phyloP scores from a whole-genome alignment of 2,329 filamentous ascomycete genomes.

The Nannizziopsis arthrosporioides region DNA sequence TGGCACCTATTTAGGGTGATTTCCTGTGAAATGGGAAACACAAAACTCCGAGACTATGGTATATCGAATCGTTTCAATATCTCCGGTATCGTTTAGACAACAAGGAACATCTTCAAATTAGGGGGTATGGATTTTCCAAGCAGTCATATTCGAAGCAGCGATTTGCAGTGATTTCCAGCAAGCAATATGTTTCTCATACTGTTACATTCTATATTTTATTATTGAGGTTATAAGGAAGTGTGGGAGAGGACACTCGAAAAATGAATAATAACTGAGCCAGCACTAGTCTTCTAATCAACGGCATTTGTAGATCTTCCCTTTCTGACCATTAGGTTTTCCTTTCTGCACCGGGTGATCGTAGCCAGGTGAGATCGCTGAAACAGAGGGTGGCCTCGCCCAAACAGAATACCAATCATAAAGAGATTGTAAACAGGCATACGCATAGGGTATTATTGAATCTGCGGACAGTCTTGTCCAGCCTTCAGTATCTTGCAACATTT shows the following conservation, averaged over 20 bases:
- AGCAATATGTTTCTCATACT: background rate
- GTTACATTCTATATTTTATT: too few species aligned
- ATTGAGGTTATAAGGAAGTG: too few species aligned
- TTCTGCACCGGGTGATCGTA: too few species aligned
- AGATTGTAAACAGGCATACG: conserved; percentile 6
- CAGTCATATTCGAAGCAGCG: background rate
- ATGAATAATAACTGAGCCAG: too few species aligned
- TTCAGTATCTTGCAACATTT: background rate
- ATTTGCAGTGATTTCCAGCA: background rate
- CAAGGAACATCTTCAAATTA: background rate
- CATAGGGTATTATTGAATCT: background rate
- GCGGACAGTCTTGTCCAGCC: background rate
- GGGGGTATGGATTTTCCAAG: background rate
- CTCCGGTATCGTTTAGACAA: background rate
- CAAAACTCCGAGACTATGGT: too few species aligned
- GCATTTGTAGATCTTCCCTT: too few species aligned
- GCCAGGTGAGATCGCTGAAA: background rate
- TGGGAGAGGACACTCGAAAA: too few species aligned
- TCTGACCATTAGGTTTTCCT: too few species aligned
- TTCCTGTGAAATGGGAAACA: too few species aligned
- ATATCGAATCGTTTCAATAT: too few species aligned
- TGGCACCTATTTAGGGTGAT: too few species aligned
- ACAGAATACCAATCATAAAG: background rate
- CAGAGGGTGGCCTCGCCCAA: conserved; percentile 1
- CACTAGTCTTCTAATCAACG: too few species aligned